A percentile compares a stretch with the other conserved stretches of the same genome.
Evolutionary conservation across 345 rosid species (phyloP).

Genomic region (Psidium guajava): DNA sequence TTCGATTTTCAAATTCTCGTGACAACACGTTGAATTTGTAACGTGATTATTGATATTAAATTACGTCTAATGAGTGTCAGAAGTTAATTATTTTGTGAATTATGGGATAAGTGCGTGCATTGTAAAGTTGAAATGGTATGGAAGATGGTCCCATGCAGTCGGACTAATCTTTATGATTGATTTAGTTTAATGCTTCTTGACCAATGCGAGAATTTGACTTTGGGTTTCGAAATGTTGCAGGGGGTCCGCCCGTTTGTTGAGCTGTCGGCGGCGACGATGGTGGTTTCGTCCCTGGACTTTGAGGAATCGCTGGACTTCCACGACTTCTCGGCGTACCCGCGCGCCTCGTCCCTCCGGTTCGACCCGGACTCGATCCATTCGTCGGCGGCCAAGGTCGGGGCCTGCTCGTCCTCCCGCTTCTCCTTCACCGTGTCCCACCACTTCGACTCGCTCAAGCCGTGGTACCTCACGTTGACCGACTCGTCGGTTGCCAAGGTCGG

Average conservation of each 20-base stretch:
- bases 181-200: too few relatives aligned
- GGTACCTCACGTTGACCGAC: conserved; percentile 77
- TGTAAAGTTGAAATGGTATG: neutral
- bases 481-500: conserved; percentile 39
- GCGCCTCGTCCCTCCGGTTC: conserved; percentile 70
- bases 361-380: conserved; percentile 43
- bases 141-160: neutral
- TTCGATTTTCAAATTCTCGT: neutral
- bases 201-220: neutral
- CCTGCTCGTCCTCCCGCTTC: conserved; percentile 84
- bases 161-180: too few relatives aligned
- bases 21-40: neutral
- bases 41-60: neutral
- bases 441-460: conserved; percentile 84
- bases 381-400: conserved; percentile 63
- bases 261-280: conserved; percentile 48
- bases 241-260: conserved; percentile 91
- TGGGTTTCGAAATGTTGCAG: conserved; percentile 17
- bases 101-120: neutral
- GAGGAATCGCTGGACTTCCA: conserved; percentile 52
- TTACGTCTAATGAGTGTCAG: neutral
- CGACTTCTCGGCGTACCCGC: conserved; percentile 54
- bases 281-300: conserved; percentile 65
- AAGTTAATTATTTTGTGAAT: neutral
- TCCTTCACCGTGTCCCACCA: conserved; percentile 84